These are phyloP conservation scores for Pythium aristosporum DNA, from an alignment of 352 stramenopile genomes.

Conservation along the genomic window DNA sequence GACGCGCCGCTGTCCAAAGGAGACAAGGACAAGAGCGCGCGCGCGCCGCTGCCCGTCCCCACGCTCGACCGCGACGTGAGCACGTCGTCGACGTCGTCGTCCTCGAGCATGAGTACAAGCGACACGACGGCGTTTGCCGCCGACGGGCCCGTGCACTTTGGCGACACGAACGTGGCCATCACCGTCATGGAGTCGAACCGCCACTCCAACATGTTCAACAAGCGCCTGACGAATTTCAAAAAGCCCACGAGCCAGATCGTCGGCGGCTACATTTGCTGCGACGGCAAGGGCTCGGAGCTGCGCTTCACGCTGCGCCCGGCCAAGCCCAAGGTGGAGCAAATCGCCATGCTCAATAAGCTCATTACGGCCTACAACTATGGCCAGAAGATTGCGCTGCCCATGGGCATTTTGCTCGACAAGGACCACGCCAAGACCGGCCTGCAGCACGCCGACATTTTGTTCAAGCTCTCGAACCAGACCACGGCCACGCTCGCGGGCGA, in stretches of 20 bases:
- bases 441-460: constrained; percentile 60
- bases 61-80: constrained; percentile 15
- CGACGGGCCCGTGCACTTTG: constrained; percentile 52
- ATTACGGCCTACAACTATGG: constrained; percentile 83
- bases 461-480: constrained; percentile 62
- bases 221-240: constrained; percentile 85
- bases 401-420: constrained; percentile 54
- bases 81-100: constrained; percentile 19
- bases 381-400: constrained; percentile 79
- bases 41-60: too few relatives aligned
- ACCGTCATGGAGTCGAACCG: constrained; percentile 77
- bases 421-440: constrained; percentile 33
- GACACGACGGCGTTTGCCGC: neutral
- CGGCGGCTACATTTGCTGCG: constrained; percentile 86
- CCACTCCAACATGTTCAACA: constrained; percentile 85
- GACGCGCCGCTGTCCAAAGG: constrained; percentile 1
- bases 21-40: neutral
- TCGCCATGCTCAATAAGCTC: constrained; percentile 84
- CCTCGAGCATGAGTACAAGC: constrained; percentile 14
- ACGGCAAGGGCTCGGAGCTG: constrained; percentile 76
- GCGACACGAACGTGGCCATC: constrained; percentile 71
- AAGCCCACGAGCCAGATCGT: constrained; percentile 78
- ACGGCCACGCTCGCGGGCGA: constrained; percentile 47
- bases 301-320: constrained; percentile 60
- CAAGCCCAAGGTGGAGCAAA: constrained; percentile 73